Conservation (phyloP, 345 rosid species). For the Trapa bicornis region DNA sequence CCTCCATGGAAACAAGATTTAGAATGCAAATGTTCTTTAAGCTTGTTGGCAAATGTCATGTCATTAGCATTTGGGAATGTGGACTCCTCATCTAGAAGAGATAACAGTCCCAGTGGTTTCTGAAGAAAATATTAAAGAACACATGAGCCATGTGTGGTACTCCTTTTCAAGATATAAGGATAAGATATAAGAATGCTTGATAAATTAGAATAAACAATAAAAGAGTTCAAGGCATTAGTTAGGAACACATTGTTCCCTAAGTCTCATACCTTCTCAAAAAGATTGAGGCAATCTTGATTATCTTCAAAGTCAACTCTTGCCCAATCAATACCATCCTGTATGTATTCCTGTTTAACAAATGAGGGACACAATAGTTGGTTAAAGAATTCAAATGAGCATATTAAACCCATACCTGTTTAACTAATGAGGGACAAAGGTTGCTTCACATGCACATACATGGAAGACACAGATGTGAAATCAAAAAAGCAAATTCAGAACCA, state of each 20-base stretch:
- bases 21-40: conserved; percentile 68
- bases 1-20: conserved; percentile 77
- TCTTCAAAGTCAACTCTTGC: conserved; percentile 95
- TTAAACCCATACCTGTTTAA: neutral
- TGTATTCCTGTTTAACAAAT: conserved; percentile 55
- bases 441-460: neutral
- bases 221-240: neutral
- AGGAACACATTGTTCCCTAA: neutral
- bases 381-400: neutral
- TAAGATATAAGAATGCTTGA: neutral
- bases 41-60: conserved; percentile 87
- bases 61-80: conserved; percentile 94
- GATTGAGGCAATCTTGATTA: conserved; percentile 94
- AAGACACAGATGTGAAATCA: neutral
- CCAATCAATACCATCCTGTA: conserved; percentile 99
- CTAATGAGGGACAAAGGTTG: neutral
- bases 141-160: neutral
- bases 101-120: conserved; percentile 88
- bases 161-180: neutral
- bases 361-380: neutral
- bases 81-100: conserved; percentile 93
- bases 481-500: too few species aligned
- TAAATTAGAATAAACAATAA: neutral
- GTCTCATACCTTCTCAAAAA: conserved; percentile 79
- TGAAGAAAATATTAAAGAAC: conserved; percentile 27